phyloP scores from a whole-genome alignment of 1,139 yeast genomes.

The Wickerhamomyces sp. region DNA sequence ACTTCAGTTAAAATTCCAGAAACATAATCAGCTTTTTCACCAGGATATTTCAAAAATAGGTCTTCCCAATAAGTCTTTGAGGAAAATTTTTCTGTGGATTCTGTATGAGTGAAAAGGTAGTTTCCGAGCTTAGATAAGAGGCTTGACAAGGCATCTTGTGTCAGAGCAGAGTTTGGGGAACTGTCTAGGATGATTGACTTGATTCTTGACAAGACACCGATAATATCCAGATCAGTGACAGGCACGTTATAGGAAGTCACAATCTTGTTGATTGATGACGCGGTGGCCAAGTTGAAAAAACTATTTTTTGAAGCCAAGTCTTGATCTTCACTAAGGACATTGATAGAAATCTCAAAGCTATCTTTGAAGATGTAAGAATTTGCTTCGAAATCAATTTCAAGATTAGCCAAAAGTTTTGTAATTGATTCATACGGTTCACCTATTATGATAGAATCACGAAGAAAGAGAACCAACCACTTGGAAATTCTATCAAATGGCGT shows the following conservation, averaged over 20 bases:
- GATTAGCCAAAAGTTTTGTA: constrained; percentile 25
- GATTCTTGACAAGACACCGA: constrained; percentile 40
- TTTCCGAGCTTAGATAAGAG: constrained; percentile 38
- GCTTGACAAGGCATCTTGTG: constrained; percentile 23
- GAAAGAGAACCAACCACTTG: constrained; percentile 50
- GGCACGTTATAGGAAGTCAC: constrained; percentile 31
- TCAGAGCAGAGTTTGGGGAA: constrained; percentile 9
- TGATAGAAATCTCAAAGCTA: constrained; percentile 13
- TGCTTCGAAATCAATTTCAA: constrained; percentile 22
- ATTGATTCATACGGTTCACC: constrained; percentile 51
- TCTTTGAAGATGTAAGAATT: constrained; percentile 11
- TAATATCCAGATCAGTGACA: constrained; percentile 42
- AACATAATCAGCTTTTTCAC: constrained; percentile 27
- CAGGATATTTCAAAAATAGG: constrained; percentile 8
- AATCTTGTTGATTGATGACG: constrained; percentile 22
- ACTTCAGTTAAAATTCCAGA: constrained; percentile 37
- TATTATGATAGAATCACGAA: constrained; percentile 39
- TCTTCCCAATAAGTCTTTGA: constrained; percentile 28
- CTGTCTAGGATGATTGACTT: constrained; percentile 27
- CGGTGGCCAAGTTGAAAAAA: constrained; percentile 26
- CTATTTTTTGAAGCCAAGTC: constrained; percentile 9
- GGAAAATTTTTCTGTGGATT: constrained; percentile 17
- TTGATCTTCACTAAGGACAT: constrained; percentile 7
- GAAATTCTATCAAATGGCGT: constrained; percentile 26
- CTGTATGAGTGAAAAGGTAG: constrained; percentile 31